Percentiles rank a stretch among this genome's conserved stretches.
Evolutionary conservation across 208 protist genomes (phyloP).

Genomic region (Acanthamoeba rhysodes): DNA sequence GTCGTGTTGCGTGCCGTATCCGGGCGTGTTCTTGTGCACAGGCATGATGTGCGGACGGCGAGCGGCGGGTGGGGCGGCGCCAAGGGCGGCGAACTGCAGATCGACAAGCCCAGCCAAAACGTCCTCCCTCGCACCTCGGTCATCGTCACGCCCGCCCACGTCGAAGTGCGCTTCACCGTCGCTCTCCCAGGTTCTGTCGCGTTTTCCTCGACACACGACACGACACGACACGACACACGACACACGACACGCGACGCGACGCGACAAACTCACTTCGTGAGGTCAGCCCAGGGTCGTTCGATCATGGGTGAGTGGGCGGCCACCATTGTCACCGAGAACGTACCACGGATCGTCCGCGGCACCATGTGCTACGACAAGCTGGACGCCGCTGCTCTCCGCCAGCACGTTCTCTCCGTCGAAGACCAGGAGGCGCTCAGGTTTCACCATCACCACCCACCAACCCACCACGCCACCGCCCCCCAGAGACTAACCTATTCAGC

Average conservation of each 20-base stretch:
- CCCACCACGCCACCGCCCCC: background rate
- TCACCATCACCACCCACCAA: conserved; percentile 83
- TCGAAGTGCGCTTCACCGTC: conserved; percentile 92
- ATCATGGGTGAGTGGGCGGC: conserved; percentile 82
- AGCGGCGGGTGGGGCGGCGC: conserved; percentile 76
- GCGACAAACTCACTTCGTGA: no score
- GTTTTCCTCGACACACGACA: conserved; percentile 70
- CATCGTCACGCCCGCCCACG: conserved; percentile 77
- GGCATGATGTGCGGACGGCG: conserved; percentile 45
- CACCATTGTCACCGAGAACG: conserved; percentile 71
- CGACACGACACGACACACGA: no score
- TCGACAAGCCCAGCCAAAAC: conserved; percentile 92
- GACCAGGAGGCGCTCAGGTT: conserved; percentile 94
- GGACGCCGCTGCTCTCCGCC: conserved; percentile 79
- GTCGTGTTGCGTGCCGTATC: no score
- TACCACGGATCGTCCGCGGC: conserved; percentile 76
- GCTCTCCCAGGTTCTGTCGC: conserved; percentile 94
- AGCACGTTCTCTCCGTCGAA: conserved; percentile 92
- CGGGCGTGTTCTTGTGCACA: background rate
- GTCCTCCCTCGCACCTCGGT: conserved; percentile 93
- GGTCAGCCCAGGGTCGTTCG: conserved; percentile 65
- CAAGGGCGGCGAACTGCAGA: conserved; percentile 91
- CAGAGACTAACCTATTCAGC: background rate
- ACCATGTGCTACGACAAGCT: conserved; percentile 76
- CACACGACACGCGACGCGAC: background rate